A percentile compares a stretch with the other conserved stretches of the same genome.
Conservation (phyloP, 305 asterid genomes). For the Fraxinus latifolia region DNA sequence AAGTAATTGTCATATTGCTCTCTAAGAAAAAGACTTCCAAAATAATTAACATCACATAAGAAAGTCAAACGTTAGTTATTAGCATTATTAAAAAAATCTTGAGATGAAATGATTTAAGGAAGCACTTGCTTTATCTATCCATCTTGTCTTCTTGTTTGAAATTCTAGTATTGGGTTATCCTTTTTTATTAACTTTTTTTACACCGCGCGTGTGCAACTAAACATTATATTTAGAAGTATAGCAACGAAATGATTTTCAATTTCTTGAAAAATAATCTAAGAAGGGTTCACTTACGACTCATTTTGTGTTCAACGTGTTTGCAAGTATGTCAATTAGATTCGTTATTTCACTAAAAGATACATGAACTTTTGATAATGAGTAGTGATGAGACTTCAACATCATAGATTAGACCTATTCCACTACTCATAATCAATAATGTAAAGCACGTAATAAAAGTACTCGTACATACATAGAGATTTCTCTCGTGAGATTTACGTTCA, state of each 20-base stretch:
- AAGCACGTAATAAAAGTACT: background rate
- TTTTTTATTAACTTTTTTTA: background rate
- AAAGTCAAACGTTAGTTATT: conserved; percentile 13
- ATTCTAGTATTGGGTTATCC: background rate
- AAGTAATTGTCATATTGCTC: background rate
- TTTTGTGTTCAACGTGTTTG: background rate
- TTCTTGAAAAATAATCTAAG: background rate
- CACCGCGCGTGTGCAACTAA: background rate
- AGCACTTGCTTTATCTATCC: conserved; percentile 15
- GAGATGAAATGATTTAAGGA: conserved; percentile 24
- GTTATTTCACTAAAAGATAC: background rate
- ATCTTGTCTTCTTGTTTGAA: conserved; percentile 15
- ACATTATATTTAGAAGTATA: background rate
- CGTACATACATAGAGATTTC: too few species aligned
- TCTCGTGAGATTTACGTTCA: background rate
- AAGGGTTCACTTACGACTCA: background rate
- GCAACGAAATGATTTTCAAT: background rate
- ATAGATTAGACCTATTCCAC: too few species aligned
- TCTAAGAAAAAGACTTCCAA: background rate
- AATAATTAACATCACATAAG: conserved; percentile 15
- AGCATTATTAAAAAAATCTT: conserved; percentile 18
- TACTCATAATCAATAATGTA: background rate
- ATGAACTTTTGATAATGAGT: background rate
- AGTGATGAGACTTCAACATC: background rate
- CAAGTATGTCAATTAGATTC: background rate